Evolutionary conservation across 1,284 basidiomycete species (phyloP), one percentile per base, ranked within the genome.

Genomic region (Marasmius oreades): DNA sequence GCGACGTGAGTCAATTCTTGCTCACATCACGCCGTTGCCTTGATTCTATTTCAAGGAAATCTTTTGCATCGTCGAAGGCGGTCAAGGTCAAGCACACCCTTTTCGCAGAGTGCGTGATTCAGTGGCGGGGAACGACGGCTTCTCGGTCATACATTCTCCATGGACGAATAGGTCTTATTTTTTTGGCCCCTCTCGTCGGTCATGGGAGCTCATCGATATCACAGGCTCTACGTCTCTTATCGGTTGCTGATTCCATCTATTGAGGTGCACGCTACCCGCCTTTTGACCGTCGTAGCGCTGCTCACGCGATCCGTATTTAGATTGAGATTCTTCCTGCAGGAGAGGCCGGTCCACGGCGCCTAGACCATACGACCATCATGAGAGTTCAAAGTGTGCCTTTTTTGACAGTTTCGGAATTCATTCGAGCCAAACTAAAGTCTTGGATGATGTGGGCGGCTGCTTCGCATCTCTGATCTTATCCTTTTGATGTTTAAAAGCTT

Each of bases 291-390:
- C 42, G 37, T 51, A 51, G 39, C 53, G 44, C 12, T 45, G 56
- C 46, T 51, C 52, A 45, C 56, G 45, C 53, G 52, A 39, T 53
- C 16, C 28, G 52, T 51, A 47, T 28, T 52, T 60, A 92, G 89
- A 90, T 92, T 69, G 89, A 92, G 70, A 89, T 92, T 56, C 68
- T 91, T 43, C 84, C 85, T 23, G 89, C 88, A 45, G 89, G 90
- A 20, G 89, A 92, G 70, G 80, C 82, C 53, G 89, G 90, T 5
- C 89, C 90, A 48, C 84, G 88, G 53, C 80, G 79, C 62, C 77
- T 92, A 37, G 85, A 91, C 69, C 64, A 72, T 43, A 75, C 77
- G 26, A 90, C 84, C 1, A 80, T 84, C 52, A 85, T 85, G 77
- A 77, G 71, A 56, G 67, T 92, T 36, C 82, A 85, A 58, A 78